phyloP scores from a whole-genome alignment of 495 filamentous ascomycete genomes.

The Hypoxylon crocopeplum region DNA sequence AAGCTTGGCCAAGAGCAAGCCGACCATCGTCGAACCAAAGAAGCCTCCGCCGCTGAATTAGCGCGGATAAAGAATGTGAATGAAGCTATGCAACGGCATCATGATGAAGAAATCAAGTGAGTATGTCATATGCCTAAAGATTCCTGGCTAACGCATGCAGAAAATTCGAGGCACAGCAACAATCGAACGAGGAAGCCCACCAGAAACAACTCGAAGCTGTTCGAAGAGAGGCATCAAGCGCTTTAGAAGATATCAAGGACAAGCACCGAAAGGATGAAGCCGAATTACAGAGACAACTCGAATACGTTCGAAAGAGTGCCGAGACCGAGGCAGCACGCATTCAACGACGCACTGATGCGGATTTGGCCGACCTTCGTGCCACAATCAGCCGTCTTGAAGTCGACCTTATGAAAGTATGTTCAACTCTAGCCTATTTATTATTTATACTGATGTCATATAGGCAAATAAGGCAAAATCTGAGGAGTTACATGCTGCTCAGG shows the following conservation, averaged over 20 bases:
- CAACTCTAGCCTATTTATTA: slow-evolving; percentile 26
- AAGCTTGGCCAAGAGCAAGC: slow-evolving; percentile 79
- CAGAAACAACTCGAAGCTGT: slow-evolving; percentile 32
- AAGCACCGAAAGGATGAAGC: slow-evolving; percentile 56
- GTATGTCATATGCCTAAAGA: neutral
- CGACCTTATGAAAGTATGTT: slow-evolving; percentile 62
- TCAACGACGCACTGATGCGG: slow-evolving; percentile 57
- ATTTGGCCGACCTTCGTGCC: slow-evolving; percentile 67
- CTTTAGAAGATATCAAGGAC: slow-evolving; percentile 26
- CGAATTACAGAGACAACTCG: slow-evolving; percentile 56
- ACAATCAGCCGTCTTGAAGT: slow-evolving; percentile 64
- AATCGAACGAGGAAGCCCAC: slow-evolving; percentile 27
- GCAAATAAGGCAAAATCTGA: slow-evolving; percentile 61
- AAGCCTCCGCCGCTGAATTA: slow-evolving; percentile 68
- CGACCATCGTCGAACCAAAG: slow-evolving; percentile 75
- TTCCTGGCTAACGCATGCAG: slow-evolving; percentile 31
- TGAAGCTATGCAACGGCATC: slow-evolving; percentile 72
- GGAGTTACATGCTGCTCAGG: slow-evolving; percentile 64
- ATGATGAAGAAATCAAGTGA: slow-evolving; percentile 60
- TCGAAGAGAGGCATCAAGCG: slow-evolving; percentile 31
- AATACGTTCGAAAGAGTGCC: slow-evolving; percentile 45
- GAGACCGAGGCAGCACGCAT: slow-evolving; percentile 51
- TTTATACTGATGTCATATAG: slow-evolving; percentile 28
- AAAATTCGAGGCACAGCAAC: slow-evolving; percentile 36
- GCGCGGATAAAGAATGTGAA: slow-evolving; percentile 69